phyloP scores from a whole-genome alignment of 2,329 filamentous ascomycete species.

The Claviceps fusiformis region DNA sequence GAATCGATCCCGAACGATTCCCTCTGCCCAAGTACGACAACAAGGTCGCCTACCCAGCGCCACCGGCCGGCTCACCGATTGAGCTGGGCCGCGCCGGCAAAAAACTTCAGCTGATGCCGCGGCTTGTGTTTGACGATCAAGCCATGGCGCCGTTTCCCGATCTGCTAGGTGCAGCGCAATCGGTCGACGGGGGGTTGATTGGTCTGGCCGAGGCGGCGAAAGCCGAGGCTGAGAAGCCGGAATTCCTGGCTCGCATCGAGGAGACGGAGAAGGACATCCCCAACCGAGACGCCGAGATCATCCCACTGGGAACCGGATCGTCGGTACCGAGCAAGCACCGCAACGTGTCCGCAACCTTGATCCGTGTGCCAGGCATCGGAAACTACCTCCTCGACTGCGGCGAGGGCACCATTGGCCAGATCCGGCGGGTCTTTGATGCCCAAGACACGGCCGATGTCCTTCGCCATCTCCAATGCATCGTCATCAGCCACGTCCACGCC shows the following conservation, averaged over 20 bases:
- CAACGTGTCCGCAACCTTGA: conserved; percentile 80
- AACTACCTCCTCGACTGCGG: conserved; percentile 85
- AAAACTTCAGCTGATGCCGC: conserved; percentile 33
- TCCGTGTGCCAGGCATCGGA: conserved; percentile 74
- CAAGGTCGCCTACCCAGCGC: conserved; percentile 13
- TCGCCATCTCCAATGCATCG: conserved; percentile 66
- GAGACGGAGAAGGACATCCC: conserved; percentile 51
- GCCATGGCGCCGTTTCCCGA: conserved; percentile 29
- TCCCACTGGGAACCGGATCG: conserved; percentile 82
- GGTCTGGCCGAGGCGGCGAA: conserved; percentile 36
- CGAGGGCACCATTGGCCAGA: conserved; percentile 81
- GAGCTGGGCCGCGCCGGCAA: conserved; percentile 30
- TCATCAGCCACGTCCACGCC: conserved; percentile 91
- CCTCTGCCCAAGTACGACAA: conserved; percentile 55
- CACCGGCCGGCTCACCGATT: conserved; percentile 13
- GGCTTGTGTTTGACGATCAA: conserved; percentile 30
- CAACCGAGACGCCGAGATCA: conserved; percentile 64
- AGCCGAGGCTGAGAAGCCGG: conserved; percentile 24
- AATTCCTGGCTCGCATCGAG: conserved; percentile 35
- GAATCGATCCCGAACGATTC: conserved; percentile 63
- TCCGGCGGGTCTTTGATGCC: conserved; percentile 57
- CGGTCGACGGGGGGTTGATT: conserved; percentile 30
- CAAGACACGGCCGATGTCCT: conserved; percentile 57
- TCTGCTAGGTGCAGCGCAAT: conserved; percentile 32
- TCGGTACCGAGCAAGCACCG: conserved; percentile 84